Evolutionary conservation across 1,284 basidiomycete genomes (phyloP), one percentile per base, ranked within the genome.

Genomic region (Ustilago curta): DNA sequence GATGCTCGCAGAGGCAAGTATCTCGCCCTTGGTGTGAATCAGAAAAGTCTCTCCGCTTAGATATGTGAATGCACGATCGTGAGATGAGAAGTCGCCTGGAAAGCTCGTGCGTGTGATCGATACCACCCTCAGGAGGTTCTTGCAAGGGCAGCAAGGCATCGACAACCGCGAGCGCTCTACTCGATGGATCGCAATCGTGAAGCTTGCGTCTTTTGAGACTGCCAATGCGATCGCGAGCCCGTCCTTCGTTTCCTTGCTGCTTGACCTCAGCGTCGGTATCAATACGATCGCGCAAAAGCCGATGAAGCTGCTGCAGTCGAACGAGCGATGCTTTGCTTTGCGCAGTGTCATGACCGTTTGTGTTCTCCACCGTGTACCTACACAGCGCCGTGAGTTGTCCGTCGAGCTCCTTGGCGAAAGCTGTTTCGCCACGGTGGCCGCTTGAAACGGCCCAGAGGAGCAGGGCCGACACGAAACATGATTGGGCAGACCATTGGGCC

Each of bases 161-260:
- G 9, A 65, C 9, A 11, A 50, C 45, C 8, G 44, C 21, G 14
- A 32, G 21, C 1, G 58, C 59, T 27, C 39, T 55, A 32, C 12
- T 39, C 8, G 49, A 42, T 11, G 40, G 16, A 2, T 31, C 21
- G 0, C 8, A 1, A 7, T 54, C 31, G 19, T 43, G n/a, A 29
- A 65, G 31, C 23, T 51, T 70, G 45, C 68, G 68, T 51, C 49
- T 51, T 40, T 61, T 70, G 21, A 54, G 11, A 31, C n/a, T 31
- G 9, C 32, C 29, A 8, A 49, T 5, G 21, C 40, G 53, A 23
- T 18, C 23, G 14, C 18, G 35, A 11, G 29, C 39, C 31, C 18
- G 35, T 16, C 25, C 21, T 0, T 29, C 43, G 37, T 21, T 37
- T 1, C 23, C n/a, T 23, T 53, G 27, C 31, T 55, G 53, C 53